phyloP scores from a whole-genome alignment of 2,329 filamentous ascomycete genomes.

The Aspergillus fumigatus region DNA sequence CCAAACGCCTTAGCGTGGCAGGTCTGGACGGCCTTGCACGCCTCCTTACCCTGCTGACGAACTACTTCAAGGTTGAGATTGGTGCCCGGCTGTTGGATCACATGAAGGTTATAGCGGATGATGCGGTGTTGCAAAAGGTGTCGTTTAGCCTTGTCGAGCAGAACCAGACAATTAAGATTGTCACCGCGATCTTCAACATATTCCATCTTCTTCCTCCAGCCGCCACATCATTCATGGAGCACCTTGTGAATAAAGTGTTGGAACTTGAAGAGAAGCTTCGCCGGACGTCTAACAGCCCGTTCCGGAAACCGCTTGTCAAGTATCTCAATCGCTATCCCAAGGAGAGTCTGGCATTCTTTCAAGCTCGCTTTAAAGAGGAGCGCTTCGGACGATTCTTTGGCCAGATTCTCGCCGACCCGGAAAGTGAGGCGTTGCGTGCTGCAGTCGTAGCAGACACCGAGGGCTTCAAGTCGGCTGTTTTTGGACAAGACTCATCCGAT shows the following conservation, averaged over 20 bases:
- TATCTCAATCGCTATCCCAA: conserved; percentile 91
- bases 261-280: conserved; percentile 80
- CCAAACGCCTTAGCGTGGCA: conserved; percentile 80
- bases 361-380: conserved; percentile 74
- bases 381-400: conserved; percentile 87
- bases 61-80: conserved; percentile 99
- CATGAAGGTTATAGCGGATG: conserved; percentile 83
- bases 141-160: conserved; percentile 96
- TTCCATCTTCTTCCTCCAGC: conserved; percentile 92
- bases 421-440: conserved; percentile 70
- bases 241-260: conserved; percentile 84
- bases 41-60: conserved; percentile 84
- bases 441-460: conserved; percentile 70
- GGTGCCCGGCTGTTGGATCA: conserved; percentile 90
- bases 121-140: conserved; percentile 73
- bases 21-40: conserved; percentile 88
- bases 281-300: conserved; percentile 84
- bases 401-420: conserved; percentile 72
- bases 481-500: conserved; percentile 60
- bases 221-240: conserved; percentile 85
- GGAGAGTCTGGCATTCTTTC: conserved; percentile 77
- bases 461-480: conserved; percentile 61
- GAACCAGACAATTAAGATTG: conserved; percentile 86
- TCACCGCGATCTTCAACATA: conserved; percentile 91
- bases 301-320: conserved; percentile 82